A percentile compares a stretch with the other conserved stretches of the same genome.
Conservation (phyloP, 306 rosid species). For the Myrica gale region DNA sequence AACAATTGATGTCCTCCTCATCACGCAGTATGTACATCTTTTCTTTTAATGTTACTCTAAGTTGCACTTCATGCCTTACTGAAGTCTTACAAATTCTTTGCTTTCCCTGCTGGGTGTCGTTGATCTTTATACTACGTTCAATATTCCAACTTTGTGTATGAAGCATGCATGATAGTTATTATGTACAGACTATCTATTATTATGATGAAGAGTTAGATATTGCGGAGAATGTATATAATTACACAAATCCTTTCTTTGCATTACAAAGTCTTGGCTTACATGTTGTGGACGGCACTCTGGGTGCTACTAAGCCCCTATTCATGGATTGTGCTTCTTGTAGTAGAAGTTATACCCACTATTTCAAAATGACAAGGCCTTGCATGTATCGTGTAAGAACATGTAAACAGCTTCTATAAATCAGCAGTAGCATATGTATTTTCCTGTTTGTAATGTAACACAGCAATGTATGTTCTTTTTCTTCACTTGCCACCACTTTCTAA, state of each 20-base stretch:
- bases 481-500: background rate
- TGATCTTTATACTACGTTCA: background rate
- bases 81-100: background rate
- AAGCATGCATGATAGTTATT: background rate
- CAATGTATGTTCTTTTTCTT: background rate
- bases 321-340: background rate
- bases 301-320: too few species aligned
- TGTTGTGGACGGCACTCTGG: too few species aligned
- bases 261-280: too few species aligned
- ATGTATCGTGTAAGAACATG: too few species aligned
- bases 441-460: background rate
- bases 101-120: background rate
- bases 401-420: background rate
- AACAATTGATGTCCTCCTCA: constrained; percentile 76
- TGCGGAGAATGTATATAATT: too few species aligned
- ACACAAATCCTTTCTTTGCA: too few species aligned
- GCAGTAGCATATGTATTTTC: background rate
- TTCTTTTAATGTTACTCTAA: background rate
- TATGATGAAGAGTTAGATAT: too few species aligned
- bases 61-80: background rate
- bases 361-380: background rate
- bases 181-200: too few species aligned
- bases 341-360: background rate
- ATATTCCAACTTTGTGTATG: background rate
- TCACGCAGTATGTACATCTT: constrained; percentile 61